Base-by-base conservation (phyloP, 148 eudicot genomes). In the Chenopodium album region DNA sequence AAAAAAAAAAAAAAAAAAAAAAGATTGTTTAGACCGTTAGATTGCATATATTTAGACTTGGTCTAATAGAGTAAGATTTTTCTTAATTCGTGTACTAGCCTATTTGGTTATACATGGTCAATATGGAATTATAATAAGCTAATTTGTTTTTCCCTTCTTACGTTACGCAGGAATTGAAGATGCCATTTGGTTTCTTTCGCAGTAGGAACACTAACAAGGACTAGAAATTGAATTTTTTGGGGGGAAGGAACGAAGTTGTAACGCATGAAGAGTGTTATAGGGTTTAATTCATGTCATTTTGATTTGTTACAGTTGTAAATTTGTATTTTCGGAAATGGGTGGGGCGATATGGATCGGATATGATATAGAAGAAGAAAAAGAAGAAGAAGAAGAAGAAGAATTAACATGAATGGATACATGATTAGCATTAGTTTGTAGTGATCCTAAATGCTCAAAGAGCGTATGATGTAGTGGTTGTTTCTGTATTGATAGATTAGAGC, bases 121-220 rank as follows among this genome's bases (percentile, higher is more conserved):
- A 4, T 56, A 56, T 56, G 1, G 62, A 56, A 17, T 14, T 56
- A 14, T 56, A 2, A 16, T 2, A 4, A 2, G 62, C 22, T 56
- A 56, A 56, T 16, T 17, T 0, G 3, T n/a, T 28, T 44, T 60
- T 13, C 14, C 26, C 75, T 22, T 66, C 6, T 14, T 46, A 31
- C 73, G 16, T 14, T 46, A 31, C 73, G n/a, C 74, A 78, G 81
- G 81, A 34, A 3, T 6, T 48, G 37, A 83, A 64, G 78, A 17
- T 37, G 26, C 54, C 77, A 7, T 66, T 73, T 41, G 78, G 78
- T 83, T 78, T 78, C 73, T 63, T 72, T 50, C 52, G 80, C 66
- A 83, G 46, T 64, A 82, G 70, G 62, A 72, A 77, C 13, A 23
- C 32, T 77, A 82, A 82, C 81, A 71, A 64, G 46, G 2, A 80